phyloP scores from a whole-genome alignment of 495 filamentous ascomycete genomes.

The Penicillium chermesinum region DNA sequence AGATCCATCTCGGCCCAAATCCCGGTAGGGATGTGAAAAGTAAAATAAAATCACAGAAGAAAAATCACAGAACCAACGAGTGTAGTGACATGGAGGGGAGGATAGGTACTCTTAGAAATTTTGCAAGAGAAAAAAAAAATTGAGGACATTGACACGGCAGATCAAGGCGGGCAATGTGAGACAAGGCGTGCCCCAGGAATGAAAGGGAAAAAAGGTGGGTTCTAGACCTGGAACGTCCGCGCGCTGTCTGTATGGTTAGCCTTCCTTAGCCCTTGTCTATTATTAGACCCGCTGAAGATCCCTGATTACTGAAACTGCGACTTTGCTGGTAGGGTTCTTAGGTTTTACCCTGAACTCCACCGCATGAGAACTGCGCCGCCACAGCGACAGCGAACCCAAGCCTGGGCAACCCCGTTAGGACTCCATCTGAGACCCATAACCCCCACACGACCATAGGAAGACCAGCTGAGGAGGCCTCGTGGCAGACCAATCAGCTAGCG shows the following conservation, averaged over 20 bases:
- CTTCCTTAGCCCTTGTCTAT: not conserved
- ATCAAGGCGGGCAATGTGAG: not conserved
- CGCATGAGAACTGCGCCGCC: not conserved
- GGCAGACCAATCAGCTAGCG: slow-evolving; percentile 4
- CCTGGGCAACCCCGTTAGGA: not conserved
- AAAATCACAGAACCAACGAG: not conserved
- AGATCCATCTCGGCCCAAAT: slow-evolving; percentile 26
- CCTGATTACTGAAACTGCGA: not conserved
- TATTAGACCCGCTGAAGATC: not conserved
- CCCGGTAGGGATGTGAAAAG: slow-evolving; percentile 13
- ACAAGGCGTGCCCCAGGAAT: not conserved
- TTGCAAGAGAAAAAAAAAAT: not conserved
- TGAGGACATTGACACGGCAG: not conserved
- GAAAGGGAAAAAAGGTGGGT: not conserved
- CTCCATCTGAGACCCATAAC: slow-evolving; percentile 6
- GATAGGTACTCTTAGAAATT: not conserved
- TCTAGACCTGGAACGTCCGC: not conserved
- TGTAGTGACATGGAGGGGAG: not conserved
- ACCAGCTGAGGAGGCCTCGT: slow-evolving; percentile 1
- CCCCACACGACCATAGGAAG: not conserved
- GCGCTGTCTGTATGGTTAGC: not conserved
- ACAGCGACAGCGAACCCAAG: not conserved
- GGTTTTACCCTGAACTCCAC: too few species aligned
- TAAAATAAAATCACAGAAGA: slow-evolving; percentile 3
- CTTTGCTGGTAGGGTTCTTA: not conserved